phyloP scores from a whole-genome alignment of 176 grass and related monocot genomes.

The Aegilops longissima region DNA sequence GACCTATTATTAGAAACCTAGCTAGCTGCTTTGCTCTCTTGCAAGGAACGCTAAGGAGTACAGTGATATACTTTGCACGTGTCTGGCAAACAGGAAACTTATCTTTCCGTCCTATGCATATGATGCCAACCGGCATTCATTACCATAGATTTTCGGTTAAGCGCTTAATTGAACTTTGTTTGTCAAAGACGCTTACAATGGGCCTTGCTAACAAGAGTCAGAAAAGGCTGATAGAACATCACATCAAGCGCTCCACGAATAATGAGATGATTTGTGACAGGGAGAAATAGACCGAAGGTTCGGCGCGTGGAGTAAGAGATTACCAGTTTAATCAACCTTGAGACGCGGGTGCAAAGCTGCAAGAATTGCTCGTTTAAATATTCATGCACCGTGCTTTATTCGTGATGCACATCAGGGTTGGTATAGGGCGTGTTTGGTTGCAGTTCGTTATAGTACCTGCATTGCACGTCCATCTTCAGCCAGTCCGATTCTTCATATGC shows the following conservation, averaged over 20 bases:
- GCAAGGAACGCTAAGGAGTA: slow-evolving; percentile 5
- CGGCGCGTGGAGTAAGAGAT: no score
- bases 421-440: no score
- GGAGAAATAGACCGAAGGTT: no score
- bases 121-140: neutral
- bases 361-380: no score
- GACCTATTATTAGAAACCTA: neutral
- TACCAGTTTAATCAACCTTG: no score
- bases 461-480: no score
- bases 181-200: neutral
- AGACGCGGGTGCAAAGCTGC: no score
- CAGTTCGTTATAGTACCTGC: no score
- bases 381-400: no score
- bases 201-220: neutral
- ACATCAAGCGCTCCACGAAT: neutral
- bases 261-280: neutral
- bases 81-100: neutral
- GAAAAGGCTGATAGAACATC: neutral
- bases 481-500: no score
- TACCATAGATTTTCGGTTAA: neutral
- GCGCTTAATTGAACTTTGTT: neutral
- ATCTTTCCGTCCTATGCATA: neutral
- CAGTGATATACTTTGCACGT: neutral
- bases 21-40: slow-evolving; percentile 7
- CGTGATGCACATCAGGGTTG: no score